Evolutionary conservation across 441 rosid genomes (phyloP).

Genomic region (Euphorbia corollata): DNA sequence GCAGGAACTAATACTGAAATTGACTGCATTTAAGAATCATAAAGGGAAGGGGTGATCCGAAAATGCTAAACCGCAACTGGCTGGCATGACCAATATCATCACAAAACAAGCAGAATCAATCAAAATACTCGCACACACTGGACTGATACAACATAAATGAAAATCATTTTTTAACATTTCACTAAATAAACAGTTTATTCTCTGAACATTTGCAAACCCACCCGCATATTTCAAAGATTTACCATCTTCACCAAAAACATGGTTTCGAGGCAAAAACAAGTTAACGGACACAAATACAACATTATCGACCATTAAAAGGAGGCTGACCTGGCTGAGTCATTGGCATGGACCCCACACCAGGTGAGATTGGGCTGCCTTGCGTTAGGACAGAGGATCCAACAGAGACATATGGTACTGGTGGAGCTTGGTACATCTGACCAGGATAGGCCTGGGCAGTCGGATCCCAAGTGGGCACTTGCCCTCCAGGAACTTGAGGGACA

Average conservation of each 20-base stretch:
- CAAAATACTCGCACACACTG: not conserved
- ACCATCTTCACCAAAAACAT: conserved; percentile 18
- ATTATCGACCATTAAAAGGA: conserved; percentile 41
- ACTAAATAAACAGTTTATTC: not conserved
- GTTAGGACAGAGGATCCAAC: conserved; percentile 39
- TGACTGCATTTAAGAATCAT: too few species aligned
- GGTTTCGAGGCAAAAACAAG: conserved; percentile 7
- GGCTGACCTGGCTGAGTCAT: conserved; percentile 38
- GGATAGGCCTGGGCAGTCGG: conserved; percentile 35
- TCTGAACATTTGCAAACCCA: conserved; percentile 1
- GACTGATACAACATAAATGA: not conserved
- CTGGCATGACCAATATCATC: not conserved
- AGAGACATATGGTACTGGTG: conserved; percentile 33
- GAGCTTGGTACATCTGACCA: conserved; percentile 30
- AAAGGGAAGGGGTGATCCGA: not conserved
- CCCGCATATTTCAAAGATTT: conserved; percentile 3
- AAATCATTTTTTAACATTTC: not conserved
- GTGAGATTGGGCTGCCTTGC: conserved; percentile 28
- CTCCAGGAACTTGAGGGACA: conserved; percentile 30
- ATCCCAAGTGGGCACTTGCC: conserved; percentile 46
- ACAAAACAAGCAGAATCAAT: not conserved
- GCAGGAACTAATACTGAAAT: too few species aligned
- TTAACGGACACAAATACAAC: conserved; percentile 5
- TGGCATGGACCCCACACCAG: conserved; percentile 25
- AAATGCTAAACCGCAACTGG: not conserved